Conservation (phyloP, 768 basidiomycete genomes). For the Collybiopsis confluens region DNA sequence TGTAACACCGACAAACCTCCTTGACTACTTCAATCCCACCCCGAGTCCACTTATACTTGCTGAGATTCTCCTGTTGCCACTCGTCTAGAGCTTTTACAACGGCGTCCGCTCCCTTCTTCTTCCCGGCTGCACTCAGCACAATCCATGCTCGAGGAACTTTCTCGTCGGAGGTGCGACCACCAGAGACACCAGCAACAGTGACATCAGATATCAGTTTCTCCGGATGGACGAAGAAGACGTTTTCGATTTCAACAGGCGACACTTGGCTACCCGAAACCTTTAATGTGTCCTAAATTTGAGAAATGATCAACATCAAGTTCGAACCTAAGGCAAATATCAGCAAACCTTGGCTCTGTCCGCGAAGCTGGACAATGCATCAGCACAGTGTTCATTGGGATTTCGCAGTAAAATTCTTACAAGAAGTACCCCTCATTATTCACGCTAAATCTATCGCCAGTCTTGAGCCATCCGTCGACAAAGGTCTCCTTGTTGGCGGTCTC, state of each 20-base stretch:
- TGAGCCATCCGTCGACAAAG: constrained; percentile 73
- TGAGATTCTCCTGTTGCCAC: constrained; percentile 62
- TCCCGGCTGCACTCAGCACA: constrained; percentile 56
- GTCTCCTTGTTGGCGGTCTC: constrained; percentile 61
- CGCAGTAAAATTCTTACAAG: constrained; percentile 42
- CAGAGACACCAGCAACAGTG: constrained; percentile 69
- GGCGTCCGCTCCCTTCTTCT: constrained; percentile 34
- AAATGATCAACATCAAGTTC: constrained; percentile 3
- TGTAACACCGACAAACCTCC: constrained; percentile 34
- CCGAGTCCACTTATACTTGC: constrained; percentile 72
- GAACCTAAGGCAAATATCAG: neutral
- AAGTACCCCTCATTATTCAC: constrained; percentile 59
- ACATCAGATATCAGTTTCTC: constrained; percentile 58
- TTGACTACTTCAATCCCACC: constrained; percentile 67
- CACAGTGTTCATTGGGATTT: neutral
- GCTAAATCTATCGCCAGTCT: constrained; percentile 68
- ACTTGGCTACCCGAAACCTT: constrained; percentile 81
- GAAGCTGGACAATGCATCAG: constrained; percentile 38
- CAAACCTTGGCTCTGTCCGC: constrained; percentile 72
- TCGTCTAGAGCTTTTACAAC: constrained; percentile 45
- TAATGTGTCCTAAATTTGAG: constrained; percentile 55
- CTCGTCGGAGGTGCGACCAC: constrained; percentile 68
- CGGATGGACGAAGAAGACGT: constrained; percentile 58
- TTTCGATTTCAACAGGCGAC: constrained; percentile 76
- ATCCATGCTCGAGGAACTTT: constrained; percentile 78